Base-by-base conservation (phyloP, 108 stramenopile genomes). In the Pseudonitzschia delicatissima region DNA sequence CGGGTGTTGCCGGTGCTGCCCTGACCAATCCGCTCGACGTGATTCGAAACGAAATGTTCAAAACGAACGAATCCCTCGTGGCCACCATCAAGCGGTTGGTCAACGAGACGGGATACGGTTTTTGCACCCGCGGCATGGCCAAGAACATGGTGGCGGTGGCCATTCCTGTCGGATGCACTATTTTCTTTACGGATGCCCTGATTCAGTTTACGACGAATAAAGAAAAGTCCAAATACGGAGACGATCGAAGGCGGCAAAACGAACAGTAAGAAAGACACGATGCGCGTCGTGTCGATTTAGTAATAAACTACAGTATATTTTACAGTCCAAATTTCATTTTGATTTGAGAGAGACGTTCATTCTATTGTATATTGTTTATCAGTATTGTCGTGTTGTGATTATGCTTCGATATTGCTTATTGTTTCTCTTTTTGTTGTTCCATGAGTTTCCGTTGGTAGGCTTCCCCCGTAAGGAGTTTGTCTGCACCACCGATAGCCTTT, bases 21-120 rank as follows among this genome's bases (percentile, higher is more conserved):
- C 78, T 99, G 53, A 99, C 97, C 15, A 99, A 99, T 77, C 98
- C 98, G 26, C 60, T 96, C 13, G 98, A 99, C 80, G 97, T 99
- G 20, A 87, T 98, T 49, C 82, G 98, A 18, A 99, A 99, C 70
- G 98, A 99, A 82, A 97, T 97, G 93, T 99, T 99, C 84, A 99
- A 99, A 73, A 94, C 94, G 23, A 91, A 97, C 72, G 69, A 79
- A 49, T 47, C 82, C 13, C 65, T 99, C 6, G 18, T 76, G 5
- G 73, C 81, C 23, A 82, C 91, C 0, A 61, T 91, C 6, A 77
- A 67, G 15, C 62, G 58, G 5, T 69, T 96, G 28, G 57, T 63
- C 18, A 64, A 80, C 12, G 78, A 82, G 53, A 79, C 87, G 57
- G 91, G 87, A 29, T 79, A 67, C 59, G 67, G 63, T 9, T 91